Conservation (phyloP, 2,329 filamentous ascomycete genomes). For the Pestalotiopsis sp. region DNA sequence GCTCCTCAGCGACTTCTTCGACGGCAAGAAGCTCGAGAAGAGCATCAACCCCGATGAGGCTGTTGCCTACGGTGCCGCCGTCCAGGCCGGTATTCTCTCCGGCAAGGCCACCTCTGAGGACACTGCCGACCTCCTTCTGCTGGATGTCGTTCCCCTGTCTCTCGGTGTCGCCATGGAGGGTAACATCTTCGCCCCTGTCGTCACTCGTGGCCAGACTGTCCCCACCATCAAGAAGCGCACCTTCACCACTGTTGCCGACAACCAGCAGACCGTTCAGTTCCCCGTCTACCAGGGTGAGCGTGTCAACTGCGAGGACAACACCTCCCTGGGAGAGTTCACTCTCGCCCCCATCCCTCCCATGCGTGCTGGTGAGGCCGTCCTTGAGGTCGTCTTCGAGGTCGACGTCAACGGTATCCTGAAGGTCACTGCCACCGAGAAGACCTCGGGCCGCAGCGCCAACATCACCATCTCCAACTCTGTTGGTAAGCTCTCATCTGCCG, state of each 20-base stretch:
- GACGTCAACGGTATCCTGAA: conserved; percentile 99
- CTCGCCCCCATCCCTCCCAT: conserved; percentile 84
- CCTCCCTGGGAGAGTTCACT: conserved; percentile 95
- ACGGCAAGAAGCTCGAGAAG: conserved; percentile 99
- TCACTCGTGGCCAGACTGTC: conserved; percentile 75
- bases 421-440: conserved; percentile 99
- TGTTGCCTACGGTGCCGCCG: conserved; percentile 96
- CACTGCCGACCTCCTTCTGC: conserved; percentile 88
- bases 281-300: conserved; percentile 95
- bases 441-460: conserved; percentile 95
- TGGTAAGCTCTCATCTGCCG: conserved; percentile 89
- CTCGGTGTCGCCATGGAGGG: conserved; percentile 99
- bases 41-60: conserved; percentile 99
- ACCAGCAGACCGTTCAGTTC: conserved; percentile 85
- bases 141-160: conserved; percentile 94
- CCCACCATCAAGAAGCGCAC: conserved; percentile 79
- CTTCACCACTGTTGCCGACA: conserved; percentile 82
- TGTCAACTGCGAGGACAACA: conserved; percentile 98
- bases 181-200: conserved; percentile 96
- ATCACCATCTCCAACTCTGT: conserved; percentile 99
- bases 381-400: conserved; percentile 98
- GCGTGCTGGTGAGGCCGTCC: conserved; percentile 92
- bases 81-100: conserved; percentile 97
- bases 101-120: conserved; percentile 97
- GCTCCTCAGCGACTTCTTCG: conserved; percentile 97